Conservation (phyloP, 2,329 filamentous ascomycete species). For the Fusarium sp. region DNA sequence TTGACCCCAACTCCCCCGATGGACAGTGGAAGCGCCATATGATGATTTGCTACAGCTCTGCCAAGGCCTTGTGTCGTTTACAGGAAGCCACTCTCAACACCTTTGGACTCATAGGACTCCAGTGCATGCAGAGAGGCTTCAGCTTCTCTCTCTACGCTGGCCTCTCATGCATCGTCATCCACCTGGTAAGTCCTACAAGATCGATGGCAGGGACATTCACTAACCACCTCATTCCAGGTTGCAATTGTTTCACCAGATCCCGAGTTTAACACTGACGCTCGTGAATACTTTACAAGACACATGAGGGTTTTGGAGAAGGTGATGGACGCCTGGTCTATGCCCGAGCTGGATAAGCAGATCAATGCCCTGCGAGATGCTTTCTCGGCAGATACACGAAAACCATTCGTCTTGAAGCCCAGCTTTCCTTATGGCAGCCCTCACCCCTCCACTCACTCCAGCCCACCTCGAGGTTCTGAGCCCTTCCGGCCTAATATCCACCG, state of each 20-base stretch:
- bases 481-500: constrained; percentile 64
- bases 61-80: constrained; percentile 85
- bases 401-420: constrained; percentile 88
- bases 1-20: constrained; percentile 77
- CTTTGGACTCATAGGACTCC: constrained; percentile 82
- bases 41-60: constrained; percentile 85
- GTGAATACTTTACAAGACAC: constrained; percentile 90
- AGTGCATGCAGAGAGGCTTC: constrained; percentile 94
- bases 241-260: constrained; percentile 94
- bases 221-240: constrained; percentile 67
- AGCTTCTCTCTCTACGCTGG: constrained; percentile 96
- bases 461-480: constrained; percentile 65
- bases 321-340: constrained; percentile 85
- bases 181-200: constrained; percentile 74
- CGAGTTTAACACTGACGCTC: constrained; percentile 84
- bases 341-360: constrained; percentile 90
- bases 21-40: constrained; percentile 90
- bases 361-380: constrained; percentile 91
- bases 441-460: constrained; percentile 72
- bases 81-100: constrained; percentile 85
- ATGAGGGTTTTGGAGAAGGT: constrained; percentile 94
- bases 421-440: constrained; percentile 89
- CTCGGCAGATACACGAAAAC: constrained; percentile 84
- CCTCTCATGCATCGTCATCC: constrained; percentile 90
- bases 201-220: neutral